Conservation (phyloP, 2,329 filamentous ascomycete species). For the Colletotrichum tanaceti region DNA sequence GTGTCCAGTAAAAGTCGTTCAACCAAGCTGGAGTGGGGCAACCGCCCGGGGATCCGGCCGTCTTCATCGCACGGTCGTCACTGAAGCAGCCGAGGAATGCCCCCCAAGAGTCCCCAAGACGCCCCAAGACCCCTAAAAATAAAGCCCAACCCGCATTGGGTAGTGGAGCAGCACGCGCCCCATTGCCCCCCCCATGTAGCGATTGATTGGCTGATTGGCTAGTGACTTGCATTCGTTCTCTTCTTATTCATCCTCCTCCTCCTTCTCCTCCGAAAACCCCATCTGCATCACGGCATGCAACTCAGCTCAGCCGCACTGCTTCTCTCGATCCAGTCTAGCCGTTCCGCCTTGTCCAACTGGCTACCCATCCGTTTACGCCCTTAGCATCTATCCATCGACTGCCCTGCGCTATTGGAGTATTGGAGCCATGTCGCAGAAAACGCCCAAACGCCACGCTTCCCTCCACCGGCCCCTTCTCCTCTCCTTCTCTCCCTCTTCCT, state of each 20-base stretch:
- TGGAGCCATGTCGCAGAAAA: constrained; percentile 34
- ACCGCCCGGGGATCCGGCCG: neutral
- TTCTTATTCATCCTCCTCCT: constrained; percentile 4
- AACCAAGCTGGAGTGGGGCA: neutral
- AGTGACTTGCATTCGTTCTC: neutral
- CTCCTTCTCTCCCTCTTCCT: constrained; percentile 4
- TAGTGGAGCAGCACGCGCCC: constrained; percentile 2
- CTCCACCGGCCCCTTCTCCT: constrained; percentile 23
- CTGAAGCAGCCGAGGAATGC: constrained; percentile 32
- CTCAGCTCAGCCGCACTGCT: constrained; percentile 39
- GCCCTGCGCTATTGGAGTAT: constrained; percentile 4
- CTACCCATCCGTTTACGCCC: constrained; percentile 5
- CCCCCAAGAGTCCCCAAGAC: constrained; percentile 3
- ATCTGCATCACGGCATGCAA: constrained; percentile 7
- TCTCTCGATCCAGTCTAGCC: constrained; percentile 36
- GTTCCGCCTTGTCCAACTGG: neutral
- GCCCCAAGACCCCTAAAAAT: constrained; percentile 37
- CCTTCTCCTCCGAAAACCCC: neutral
- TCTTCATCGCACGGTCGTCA: constrained; percentile 23
- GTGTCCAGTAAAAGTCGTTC: neutral
- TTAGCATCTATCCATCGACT: constrained; percentile 20
- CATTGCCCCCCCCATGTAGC: neutral
- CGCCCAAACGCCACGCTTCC: constrained; percentile 34
- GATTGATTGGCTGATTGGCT: constrained; percentile 1
- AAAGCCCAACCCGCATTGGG: constrained; percentile 27